Base-by-base conservation (phyloP, 2,329 filamentous ascomycete genomes). In the Furcasterigmium furcatum region DNA sequence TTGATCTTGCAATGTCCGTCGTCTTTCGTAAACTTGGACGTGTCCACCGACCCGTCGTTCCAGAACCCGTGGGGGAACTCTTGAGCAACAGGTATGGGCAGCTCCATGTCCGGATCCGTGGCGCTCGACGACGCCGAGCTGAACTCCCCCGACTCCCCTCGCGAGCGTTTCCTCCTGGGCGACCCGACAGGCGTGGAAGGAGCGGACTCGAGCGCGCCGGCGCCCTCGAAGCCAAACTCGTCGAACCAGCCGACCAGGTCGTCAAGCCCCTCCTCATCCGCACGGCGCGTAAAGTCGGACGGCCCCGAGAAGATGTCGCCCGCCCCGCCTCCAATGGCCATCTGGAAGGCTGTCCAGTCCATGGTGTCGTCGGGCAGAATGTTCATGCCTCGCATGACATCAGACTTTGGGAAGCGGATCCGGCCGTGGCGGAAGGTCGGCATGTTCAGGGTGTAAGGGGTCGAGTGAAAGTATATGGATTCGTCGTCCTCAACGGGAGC, bases 311-410 rank as follows among this genome's bases (percentile, higher is more conserved):
- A 66, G 38, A 77, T 66, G 51, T 79, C 77, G 24, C 74, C 76
- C 3, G 76, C 74, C 5, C 76, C 77, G 35, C 80, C 79, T 0
- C 78, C 63, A 41, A 84, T 82, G 14, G 81, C 80, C 72, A 83
- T 82, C 60, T 85, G 80, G 57, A 83, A 84, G 4, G 80, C 79
- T 6, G 76, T 80, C 80, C 80, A 84, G 65, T 85, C 80, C 4
- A 84, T 60, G 9, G 68, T 72, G 40, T 76, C 76, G 42, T 79
- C 77, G 24, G 66, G 65, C 18, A 60, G 62, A 8, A 68, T 62
- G 47, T 64, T 68, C 46, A 61, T 52, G 20, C 65, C 61, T 9
- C 55, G 64, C 8, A 71, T 55, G 41, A 77, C 72, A 3, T 67
- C 60, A 12, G 36, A 19, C 53, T 73, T 74, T 43, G 69, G 57